A percentile compares a stretch with the other conserved stretches of the same genome.
Evolutionary conservation across 805 yeast genomes (phyloP).

Genomic region (Wickerhamomyces sydowiorum): DNA sequence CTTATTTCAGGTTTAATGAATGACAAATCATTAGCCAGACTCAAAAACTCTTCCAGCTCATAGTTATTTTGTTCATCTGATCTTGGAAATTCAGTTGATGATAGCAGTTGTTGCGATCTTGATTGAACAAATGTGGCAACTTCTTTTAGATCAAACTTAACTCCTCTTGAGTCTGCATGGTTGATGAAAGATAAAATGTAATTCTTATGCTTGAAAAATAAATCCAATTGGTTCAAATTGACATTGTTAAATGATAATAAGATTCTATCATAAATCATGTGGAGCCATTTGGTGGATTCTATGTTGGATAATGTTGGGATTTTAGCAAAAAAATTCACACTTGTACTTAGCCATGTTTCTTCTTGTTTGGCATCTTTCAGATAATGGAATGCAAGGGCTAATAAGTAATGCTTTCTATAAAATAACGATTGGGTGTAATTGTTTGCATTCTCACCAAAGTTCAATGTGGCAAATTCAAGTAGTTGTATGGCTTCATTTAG

Average conservation of each 20-base stretch:
- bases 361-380: not conserved
- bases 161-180: not conserved
- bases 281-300: constrained; percentile 17
- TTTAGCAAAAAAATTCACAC: constrained; percentile 7
- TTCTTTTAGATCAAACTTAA: constrained; percentile 1
- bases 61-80: constrained; percentile 31
- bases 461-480: not conserved
- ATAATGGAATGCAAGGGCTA: constrained; percentile 1
- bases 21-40: constrained; percentile 16
- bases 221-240: constrained; percentile 2
- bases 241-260: constrained; percentile 1
- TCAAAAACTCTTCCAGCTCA: constrained; percentile 27
- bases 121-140: constrained; percentile 6
- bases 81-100: constrained; percentile 34
- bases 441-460: not conserved
- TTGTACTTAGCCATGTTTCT: constrained; percentile 1
- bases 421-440: not conserved
- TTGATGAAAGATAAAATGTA: constrained; percentile 11
- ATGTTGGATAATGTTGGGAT: constrained; percentile 15
- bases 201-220: constrained; percentile 9
- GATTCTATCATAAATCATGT: constrained; percentile 4
- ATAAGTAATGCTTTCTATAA: constrained; percentile 9
- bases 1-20: constrained; percentile 13
- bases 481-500: not conserved
- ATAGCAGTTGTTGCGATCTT: constrained; percentile 14